These are phyloP conservation scores for Paragyromitra xinjiangensis DNA, from an alignment of 495 filamentous ascomycete species.

Conservation along the genomic window DNA sequence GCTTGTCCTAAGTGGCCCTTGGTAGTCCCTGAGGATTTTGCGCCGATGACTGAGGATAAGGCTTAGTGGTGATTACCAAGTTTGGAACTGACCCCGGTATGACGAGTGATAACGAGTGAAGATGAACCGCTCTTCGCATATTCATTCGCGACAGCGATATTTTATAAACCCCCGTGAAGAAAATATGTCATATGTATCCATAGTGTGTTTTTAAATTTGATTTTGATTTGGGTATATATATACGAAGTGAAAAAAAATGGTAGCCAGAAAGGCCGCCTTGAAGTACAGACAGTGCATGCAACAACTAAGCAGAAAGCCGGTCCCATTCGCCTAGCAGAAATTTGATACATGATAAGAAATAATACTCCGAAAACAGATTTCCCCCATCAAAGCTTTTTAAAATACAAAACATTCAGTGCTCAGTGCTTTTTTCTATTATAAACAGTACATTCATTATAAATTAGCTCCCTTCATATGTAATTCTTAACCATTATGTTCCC, in stretches of 20 bases:
- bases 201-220: background rate
- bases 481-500: conserved; percentile 1
- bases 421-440: background rate
- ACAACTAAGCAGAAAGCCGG: background rate
- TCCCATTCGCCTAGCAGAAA: background rate
- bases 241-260: background rate
- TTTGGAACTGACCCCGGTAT: background rate
- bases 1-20: too few relatives aligned
- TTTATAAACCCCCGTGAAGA: too few relatives aligned
- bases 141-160: background rate
- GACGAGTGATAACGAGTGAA: conserved; percentile 39
- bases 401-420: background rate
- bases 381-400: background rate
- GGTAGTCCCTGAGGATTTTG: background rate
- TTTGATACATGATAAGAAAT: background rate
- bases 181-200: background rate
- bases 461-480: background rate
- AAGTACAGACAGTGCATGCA: background rate
- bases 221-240: background rate
- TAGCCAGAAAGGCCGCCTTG: background rate
- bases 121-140: background rate
- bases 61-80: background rate
- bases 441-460: conserved; percentile 5
- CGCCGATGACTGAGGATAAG: background rate
- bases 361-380: background rate